Evolutionary conservation across 805 yeast genomes (phyloP).

Genomic region (Wickerhamomyces chaumierensis): DNA sequence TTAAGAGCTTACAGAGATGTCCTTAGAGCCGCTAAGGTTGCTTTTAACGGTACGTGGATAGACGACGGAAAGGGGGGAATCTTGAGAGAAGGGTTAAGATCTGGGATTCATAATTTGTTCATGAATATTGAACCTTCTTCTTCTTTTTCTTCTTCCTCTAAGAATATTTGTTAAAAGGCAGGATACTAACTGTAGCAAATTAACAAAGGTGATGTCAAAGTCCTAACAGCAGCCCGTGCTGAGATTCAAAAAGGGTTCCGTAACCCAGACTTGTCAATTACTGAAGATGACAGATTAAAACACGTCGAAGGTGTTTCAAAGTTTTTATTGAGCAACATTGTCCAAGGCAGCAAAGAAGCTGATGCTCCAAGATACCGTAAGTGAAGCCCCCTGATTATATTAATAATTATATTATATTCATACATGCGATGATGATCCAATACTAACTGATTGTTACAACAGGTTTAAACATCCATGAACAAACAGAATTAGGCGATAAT

Average conservation of each 20-base stretch:
- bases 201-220: constrained; percentile 22
- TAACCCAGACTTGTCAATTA: constrained; percentile 35
- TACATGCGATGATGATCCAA: too few species aligned
- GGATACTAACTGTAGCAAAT: constrained; percentile 13
- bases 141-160: too few species aligned
- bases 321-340: constrained; percentile 66
- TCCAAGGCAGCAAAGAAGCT: constrained; percentile 55
- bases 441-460: too few species aligned
- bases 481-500: constrained; percentile 87
- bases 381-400: too few species aligned
- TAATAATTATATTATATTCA: too few species aligned
- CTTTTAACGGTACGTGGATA: constrained; percentile 30
- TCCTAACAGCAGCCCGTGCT: constrained; percentile 47
- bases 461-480: constrained; percentile 58
- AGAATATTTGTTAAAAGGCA: too few species aligned
- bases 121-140: not conserved
- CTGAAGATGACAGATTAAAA: constrained; percentile 37
- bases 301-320: constrained; percentile 60
- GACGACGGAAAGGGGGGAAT: too few species aligned
- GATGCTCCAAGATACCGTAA: constrained; percentile 15
- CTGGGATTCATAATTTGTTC: too few species aligned
- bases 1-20: constrained; percentile 54
- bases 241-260: constrained; percentile 47
- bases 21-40: constrained; percentile 51
- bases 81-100: too few species aligned